Percentiles rank a stretch among this genome's conserved stretches.
These are phyloP conservation scores for Lumnitzera racemosa DNA, from an alignment of 345 rosid species.

Conservation along the genomic window DNA sequence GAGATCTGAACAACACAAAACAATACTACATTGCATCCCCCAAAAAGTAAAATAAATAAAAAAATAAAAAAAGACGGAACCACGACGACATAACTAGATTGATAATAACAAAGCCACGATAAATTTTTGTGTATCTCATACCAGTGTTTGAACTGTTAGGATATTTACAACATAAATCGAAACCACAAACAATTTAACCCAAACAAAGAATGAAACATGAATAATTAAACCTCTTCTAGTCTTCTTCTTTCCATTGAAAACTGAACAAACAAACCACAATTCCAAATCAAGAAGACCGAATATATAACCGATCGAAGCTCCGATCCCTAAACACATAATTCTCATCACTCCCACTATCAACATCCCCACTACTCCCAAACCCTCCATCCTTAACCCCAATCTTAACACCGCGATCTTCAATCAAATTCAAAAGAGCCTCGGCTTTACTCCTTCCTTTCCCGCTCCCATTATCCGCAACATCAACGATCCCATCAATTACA, in stretches of 20 bases:
- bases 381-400: background rate
- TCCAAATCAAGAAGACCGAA: slow-evolving; percentile 9
- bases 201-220: background rate
- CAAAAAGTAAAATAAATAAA: too few relatives aligned
- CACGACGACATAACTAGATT: too few relatives aligned
- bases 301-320: slow-evolving; percentile 3
- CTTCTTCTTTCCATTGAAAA: background rate
- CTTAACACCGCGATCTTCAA: background rate
- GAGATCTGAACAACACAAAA: too few relatives aligned
- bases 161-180: background rate
- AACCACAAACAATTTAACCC: background rate
- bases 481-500: slow-evolving; percentile 50
- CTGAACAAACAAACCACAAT: background rate
- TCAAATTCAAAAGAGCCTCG: slow-evolving; percentile 3
- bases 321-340: background rate
- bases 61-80: too few relatives aligned
- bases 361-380: slow-evolving; percentile 2
- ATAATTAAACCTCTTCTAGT: too few relatives aligned
- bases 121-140: background rate
- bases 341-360: too few relatives aligned
- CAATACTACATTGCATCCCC: too few relatives aligned
- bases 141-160: background rate
- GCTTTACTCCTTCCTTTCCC: slow-evolving; percentile 62
- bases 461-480: slow-evolving; percentile 53
- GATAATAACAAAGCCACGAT: too few relatives aligned